A percentile compares a stretch with the other conserved stretches of the same genome.
Conservation (phyloP, 2,329 filamentous ascomycete genomes). For the Pleomassaria siparia region DNA sequence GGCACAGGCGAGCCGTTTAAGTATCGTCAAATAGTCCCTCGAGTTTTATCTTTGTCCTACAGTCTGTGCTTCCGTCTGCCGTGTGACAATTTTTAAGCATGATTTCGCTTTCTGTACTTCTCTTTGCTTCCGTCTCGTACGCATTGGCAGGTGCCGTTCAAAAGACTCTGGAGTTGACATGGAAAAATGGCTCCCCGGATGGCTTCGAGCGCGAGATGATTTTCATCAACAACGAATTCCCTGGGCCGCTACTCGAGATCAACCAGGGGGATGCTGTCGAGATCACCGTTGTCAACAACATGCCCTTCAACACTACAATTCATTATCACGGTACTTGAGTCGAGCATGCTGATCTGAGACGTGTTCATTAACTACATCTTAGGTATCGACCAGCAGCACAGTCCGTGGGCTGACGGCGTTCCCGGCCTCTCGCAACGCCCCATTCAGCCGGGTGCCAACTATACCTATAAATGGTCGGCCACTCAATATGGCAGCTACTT, state of each 20-base stretch:
- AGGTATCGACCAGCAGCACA: slow-evolving; percentile 53
- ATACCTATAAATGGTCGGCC: slow-evolving; percentile 58
- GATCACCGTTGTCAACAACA: slow-evolving; percentile 48
- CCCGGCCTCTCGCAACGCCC: slow-evolving; percentile 58
- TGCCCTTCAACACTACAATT: slow-evolving; percentile 52
- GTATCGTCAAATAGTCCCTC: too few species aligned
- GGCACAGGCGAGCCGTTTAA: too few species aligned
- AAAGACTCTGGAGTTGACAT: slow-evolving; percentile 26
- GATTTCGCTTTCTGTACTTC: slow-evolving; percentile 14
- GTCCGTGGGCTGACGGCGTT: slow-evolving; percentile 63
- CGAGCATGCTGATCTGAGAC: too few species aligned
- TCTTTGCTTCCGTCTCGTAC: slow-evolving; percentile 9
- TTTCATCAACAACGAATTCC: slow-evolving; percentile 30
- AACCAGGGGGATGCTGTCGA: slow-evolving; percentile 27
- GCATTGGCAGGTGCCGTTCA: slow-evolving; percentile 10
- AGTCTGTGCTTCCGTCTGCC: neutral
- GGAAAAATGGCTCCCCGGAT: slow-evolving; percentile 23
- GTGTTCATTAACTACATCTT: slow-evolving; percentile 1
- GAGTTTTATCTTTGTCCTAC: neutral
- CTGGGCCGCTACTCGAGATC: slow-evolving; percentile 23
- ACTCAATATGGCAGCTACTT: slow-evolving; percentile 61
- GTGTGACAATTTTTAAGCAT: slow-evolving; percentile 7
- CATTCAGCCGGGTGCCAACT: slow-evolving; percentile 53
- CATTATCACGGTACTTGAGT: slow-evolving; percentile 51
- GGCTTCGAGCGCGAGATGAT: slow-evolving; percentile 28